Evolutionary conservation across 306 rosid species (phyloP), one percentile per base, ranked within the genome.

Genomic region (Cicer chorassanicum): DNA sequence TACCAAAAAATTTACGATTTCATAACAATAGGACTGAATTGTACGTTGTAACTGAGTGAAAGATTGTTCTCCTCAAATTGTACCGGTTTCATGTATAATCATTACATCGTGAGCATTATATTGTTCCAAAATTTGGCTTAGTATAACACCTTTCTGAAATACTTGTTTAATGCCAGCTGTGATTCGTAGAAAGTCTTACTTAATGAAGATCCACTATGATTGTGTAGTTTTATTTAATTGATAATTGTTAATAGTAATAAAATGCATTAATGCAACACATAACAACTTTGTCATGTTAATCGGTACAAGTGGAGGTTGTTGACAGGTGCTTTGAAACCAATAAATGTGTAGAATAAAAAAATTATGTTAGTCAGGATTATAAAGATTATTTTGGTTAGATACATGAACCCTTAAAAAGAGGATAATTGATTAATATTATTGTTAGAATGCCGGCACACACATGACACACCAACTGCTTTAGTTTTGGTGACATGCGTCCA

Each of bases 301-400:
- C 36, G 36, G 36, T 29, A 2, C 36, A 29, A 4, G 36, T 3
- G 66, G 11, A 60, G 70, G 48, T 69, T 24, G 43, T 12, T 75
- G 76, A 48, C 46, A 36, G 51, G 12, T 60, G 77, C 63, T 48
- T 60, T 70, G 71, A 70, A 68, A 48, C 53, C 64, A 69, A n/a
- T 4, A 6, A 46, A 3, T 43, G 40, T 6, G 1, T 16, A 12
- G 40, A 57, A 57, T 57, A 57, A 21, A 24, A 56, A 77, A 9
- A 48, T 49, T 70, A 50, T 78, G 49, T 61, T 78, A 24, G 63
- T 72, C 9, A 70, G 66, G 64, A 57, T 34, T 60, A 60, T 55
- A 19, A 59, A 59, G 39, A 62, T 78, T 78, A 63, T 78, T 55
- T 62, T 78, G 36, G 48, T 72, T n/a, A 63, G 68, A 42, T 6